Conservation (phyloP, 768 basidiomycete genomes). For the Tephrocybe sp. region DNA sequence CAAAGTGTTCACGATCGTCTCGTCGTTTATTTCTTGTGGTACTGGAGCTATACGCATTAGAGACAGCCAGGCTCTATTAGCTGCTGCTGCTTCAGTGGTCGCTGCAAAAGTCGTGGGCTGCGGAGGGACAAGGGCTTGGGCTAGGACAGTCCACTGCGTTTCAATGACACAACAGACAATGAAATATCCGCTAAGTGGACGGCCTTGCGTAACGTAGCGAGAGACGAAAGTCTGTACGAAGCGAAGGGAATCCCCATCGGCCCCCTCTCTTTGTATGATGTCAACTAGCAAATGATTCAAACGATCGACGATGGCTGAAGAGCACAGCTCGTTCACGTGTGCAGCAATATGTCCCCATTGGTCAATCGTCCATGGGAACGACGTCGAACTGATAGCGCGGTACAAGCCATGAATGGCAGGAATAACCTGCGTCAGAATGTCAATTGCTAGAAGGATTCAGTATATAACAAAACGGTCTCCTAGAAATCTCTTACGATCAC, state of each 20-base stretch:
- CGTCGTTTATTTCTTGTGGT: constrained; percentile 38
- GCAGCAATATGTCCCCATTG: constrained; percentile 64
- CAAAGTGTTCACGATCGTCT: constrained; percentile 39
- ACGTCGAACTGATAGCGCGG: constrained; percentile 78
- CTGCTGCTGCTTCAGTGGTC: constrained; percentile 71
- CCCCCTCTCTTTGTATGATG: constrained; percentile 55
- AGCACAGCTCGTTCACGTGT: constrained; percentile 61
- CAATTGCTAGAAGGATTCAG: constrained; percentile 47
- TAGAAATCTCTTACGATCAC: constrained; percentile 44
- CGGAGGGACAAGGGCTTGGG: constrained; percentile 57
- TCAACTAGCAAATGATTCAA: constrained; percentile 71
- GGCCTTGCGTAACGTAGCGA: constrained; percentile 71
- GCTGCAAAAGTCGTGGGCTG: constrained; percentile 25
- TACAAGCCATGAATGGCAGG: constrained; percentile 87
- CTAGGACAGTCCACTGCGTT: constrained; percentile 81
- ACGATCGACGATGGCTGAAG: constrained; percentile 64
- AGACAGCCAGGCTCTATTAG: constrained; percentile 78
- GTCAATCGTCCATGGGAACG: constrained; percentile 67
- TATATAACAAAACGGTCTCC: background rate
- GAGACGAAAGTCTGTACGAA: constrained; percentile 71
- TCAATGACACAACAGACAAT: constrained; percentile 88
- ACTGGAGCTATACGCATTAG: constrained; percentile 56
- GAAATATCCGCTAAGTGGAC: constrained; percentile 86
- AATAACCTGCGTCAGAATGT: constrained; percentile 70
- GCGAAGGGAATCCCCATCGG: constrained; percentile 46